Evolutionary conservation across 169 alveolate species (phyloP).

Genomic region (Eimeria falciformis): DNA sequence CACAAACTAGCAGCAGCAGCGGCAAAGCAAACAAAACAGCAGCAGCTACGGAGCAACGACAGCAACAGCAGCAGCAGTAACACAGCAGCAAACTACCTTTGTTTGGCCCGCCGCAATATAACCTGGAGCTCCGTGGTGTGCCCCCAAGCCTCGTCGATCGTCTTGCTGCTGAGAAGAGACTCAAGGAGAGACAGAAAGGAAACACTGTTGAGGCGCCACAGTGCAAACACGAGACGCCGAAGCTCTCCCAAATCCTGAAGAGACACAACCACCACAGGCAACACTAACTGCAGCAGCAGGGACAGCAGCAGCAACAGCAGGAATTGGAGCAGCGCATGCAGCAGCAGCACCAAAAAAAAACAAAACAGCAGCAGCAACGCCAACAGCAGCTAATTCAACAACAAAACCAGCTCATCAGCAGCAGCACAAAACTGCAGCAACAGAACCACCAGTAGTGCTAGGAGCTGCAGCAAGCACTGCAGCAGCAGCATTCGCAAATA

Average conservation of each 20-base stretch:
- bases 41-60: neutral
- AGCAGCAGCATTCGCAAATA: neutral
- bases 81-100: constrained; percentile 39
- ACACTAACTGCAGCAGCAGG: neutral
- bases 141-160: constrained; percentile 45
- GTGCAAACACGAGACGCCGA: constrained; percentile 15
- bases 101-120: constrained; percentile 32
- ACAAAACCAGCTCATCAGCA: neutral
- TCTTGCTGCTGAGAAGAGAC: neutral
- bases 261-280: too few relatives aligned
- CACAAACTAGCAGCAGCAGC: constrained; percentile 5
- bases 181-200: constrained; percentile 37
- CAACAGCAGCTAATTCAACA: neutral
- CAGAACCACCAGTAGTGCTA: constrained; percentile 6
- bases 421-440: neutral
- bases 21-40: neutral
- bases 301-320: constrained; percentile 26
- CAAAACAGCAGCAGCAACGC: neutral
- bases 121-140: constrained; percentile 58
- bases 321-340: neutral
- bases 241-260: constrained; percentile 70
- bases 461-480: neutral
- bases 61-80: neutral
- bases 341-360: neutral
- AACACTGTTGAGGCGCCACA: constrained; percentile 40